phyloP scores from a whole-genome alignment of 495 filamentous ascomycete species.

The Podospora comata region DNA sequence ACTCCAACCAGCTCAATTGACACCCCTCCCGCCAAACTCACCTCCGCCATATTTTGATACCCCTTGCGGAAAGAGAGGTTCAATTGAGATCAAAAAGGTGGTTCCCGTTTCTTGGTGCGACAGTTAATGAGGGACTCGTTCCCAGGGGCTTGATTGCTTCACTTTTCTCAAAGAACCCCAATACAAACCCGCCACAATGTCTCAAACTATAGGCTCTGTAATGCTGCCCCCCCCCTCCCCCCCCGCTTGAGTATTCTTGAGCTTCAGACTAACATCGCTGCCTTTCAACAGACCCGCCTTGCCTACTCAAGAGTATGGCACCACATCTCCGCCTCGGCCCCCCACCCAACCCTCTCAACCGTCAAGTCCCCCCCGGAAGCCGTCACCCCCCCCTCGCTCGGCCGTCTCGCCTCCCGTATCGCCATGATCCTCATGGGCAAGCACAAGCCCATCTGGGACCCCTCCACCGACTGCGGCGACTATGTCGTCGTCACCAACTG shows the following conservation, averaged over 20 bases:
- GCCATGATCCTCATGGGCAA: conserved; percentile 95
- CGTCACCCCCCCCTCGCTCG: conserved; percentile 66
- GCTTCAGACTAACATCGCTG: neutral
- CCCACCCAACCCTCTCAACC: conserved; percentile 52
- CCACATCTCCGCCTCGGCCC: conserved; percentile 65
- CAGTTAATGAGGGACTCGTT: conserved; percentile 31
- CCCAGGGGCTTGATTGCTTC: conserved; percentile 18
- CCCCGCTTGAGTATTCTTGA: neutral
- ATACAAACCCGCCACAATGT: conserved; percentile 22
- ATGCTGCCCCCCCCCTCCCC: neutral
- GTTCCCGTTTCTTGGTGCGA: conserved; percentile 4
- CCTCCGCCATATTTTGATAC: neutral
- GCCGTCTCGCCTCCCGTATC: conserved; percentile 87
- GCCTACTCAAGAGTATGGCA: conserved; percentile 97
- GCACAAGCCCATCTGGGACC: conserved; percentile 97
- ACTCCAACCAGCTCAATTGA: neutral
- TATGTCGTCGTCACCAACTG: conserved; percentile 94
- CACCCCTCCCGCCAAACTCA: neutral
- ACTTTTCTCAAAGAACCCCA: neutral
- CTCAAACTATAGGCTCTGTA: conserved; percentile 28
- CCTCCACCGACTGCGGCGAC: conserved; percentile 95
- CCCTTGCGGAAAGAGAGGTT: neutral
- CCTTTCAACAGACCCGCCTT: conserved; percentile 69
- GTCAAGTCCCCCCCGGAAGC: conserved; percentile 48
- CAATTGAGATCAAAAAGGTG: neutral